Conservation (phyloP, 2,329 filamentous ascomycete genomes). For the Aspergillus sp. region DNA sequence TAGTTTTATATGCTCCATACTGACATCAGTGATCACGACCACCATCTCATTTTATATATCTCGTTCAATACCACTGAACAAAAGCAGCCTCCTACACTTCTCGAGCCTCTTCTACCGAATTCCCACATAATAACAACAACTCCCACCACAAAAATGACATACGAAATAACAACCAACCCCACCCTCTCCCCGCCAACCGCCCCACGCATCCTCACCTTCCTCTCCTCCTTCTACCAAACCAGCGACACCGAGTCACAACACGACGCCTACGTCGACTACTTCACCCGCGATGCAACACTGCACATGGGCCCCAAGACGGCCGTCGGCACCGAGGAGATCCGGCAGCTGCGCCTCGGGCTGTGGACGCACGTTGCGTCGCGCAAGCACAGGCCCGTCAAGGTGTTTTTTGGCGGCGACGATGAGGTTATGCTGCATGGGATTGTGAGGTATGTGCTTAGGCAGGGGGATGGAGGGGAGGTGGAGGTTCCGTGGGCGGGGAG, state of each 20-base stretch:
- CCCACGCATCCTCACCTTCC: conserved; percentile 34
- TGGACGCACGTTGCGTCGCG: conserved; percentile 43
- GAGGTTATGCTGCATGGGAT: conserved; percentile 46
- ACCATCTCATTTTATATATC: neutral
- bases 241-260: conserved; percentile 42
- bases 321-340: conserved; percentile 38
- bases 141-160: conserved; percentile 33
- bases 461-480: conserved; percentile 34
- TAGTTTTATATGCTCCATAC: neutral
- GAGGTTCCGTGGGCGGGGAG: conserved; percentile 44
- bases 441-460: conserved; percentile 40
- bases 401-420: conserved; percentile 39
- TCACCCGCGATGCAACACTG: conserved; percentile 41
- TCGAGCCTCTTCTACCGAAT: no score
- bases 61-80: neutral
- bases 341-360: conserved; percentile 38
- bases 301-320: conserved; percentile 45
- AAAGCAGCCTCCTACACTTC: neutral
- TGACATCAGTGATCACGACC: conserved; percentile 1
- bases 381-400: conserved; percentile 34
- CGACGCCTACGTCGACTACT: conserved; percentile 40
- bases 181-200: conserved; percentile 32
- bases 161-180: conserved; percentile 35
- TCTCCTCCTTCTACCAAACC: conserved; percentile 42
- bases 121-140: neutral